Conservation (phyloP, 768 basidiomycete genomes). For the Dioszegia aurantiaca region DNA sequence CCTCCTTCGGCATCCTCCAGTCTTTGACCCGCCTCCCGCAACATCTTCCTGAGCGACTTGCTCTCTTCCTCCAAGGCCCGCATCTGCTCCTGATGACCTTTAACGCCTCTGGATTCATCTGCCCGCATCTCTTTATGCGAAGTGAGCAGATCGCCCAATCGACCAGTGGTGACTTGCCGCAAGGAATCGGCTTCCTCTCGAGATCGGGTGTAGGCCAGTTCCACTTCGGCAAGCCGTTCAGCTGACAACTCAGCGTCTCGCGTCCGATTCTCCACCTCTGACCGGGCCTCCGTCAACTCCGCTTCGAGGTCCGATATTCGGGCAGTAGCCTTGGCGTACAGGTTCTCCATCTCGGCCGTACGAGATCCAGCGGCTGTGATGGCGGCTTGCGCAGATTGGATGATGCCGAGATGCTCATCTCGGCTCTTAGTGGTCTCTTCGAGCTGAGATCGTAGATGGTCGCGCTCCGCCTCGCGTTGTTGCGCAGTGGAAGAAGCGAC, state of each 20-base stretch:
- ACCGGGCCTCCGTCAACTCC: constrained; percentile 73
- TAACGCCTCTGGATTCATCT: constrained; percentile 72
- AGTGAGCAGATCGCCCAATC: constrained; percentile 80
- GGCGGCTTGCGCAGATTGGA: constrained; percentile 79
- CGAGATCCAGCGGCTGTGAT: constrained; percentile 72
- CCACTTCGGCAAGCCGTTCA: constrained; percentile 69
- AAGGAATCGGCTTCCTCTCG: constrained; percentile 90
- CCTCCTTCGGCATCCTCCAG: constrained; percentile 67
- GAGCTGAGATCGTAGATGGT: constrained; percentile 63
- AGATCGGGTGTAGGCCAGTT: constrained; percentile 87
- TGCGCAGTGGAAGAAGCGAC: constrained; percentile 70
- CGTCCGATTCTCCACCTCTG: constrained; percentile 73
- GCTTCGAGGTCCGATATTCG: constrained; percentile 69
- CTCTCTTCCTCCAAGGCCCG: constrained; percentile 76
- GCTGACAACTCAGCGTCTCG: constrained; percentile 71
- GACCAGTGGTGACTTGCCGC: constrained; percentile 77
- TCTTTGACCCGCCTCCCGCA: constrained; percentile 71
- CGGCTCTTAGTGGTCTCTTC: constrained; percentile 68
- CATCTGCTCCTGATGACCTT: constrained; percentile 77
- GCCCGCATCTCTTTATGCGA: constrained; percentile 78
- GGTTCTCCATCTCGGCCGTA: constrained; percentile 71
- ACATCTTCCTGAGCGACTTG: constrained; percentile 70
- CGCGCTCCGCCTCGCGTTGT: constrained; percentile 74
- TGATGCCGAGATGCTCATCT: constrained; percentile 79
- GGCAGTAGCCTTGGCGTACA: constrained; percentile 68